Evolutionary conservation across 2,329 filamentous ascomycete genomes (phyloP), one percentile per base, ranked within the genome.

Genomic region (Calonectria honghensis): DNA sequence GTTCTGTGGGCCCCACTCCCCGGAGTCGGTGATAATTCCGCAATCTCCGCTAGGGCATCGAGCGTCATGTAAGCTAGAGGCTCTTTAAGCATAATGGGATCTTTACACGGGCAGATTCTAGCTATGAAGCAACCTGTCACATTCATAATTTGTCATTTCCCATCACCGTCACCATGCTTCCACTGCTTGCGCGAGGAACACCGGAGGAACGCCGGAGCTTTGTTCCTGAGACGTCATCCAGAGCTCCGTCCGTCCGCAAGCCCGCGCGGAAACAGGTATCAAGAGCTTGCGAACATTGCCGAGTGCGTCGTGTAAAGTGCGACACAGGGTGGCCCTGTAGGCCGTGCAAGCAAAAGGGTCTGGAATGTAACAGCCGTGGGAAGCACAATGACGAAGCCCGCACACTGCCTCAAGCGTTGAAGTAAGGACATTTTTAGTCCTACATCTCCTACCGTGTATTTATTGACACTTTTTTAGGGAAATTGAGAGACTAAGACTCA

Each of bases 401-500:
- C 18, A 73, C 75, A 11, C 64, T 78, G 31, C 75, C 75, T 10
- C 75, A 76, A 45, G 76, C 77, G 2, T 39, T 79, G 51, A 75
- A 37, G 74, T 76, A 18, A 52, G 72, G 29, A 16, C n/a, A 6
- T 63, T 2, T 24, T n/a, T 5, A 4, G 14, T 29, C 27, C 29
- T 13, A 10, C 6, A 11, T 31, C 6, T 18, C 11, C 14, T 13
- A 18, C 32, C 11, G 20, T 35, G 11, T 35, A 7, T 20, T 67
- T 9, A 6, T 51, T 70, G 13, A 67, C n/a, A 2, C 20, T 10
- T 6, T 32, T 67, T 13, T 35, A 79, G 78, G 51, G 85, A 85
- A 67, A 84, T 86, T 63, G 83, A 85, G 50, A 82, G 81, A 6
- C 73, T 87, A 24, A 82, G 81, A 59, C 71, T 80, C 41, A 80